phyloP scores from a whole-genome alignment of 176 grass and related monocot species.

The Oryza glaberrima region DNA sequence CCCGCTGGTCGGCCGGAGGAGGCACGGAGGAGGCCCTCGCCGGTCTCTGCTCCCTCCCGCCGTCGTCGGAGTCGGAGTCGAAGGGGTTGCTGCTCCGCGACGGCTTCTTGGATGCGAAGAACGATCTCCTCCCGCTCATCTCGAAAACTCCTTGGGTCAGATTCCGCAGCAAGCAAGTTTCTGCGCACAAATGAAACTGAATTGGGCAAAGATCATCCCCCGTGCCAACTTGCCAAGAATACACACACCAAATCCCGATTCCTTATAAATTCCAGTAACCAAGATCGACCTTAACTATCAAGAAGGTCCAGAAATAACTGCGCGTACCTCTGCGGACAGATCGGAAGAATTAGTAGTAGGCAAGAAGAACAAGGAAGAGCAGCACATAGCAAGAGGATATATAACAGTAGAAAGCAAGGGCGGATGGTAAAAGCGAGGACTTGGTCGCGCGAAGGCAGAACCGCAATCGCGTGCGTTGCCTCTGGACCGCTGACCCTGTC shows the following conservation, averaged over 20 bases:
- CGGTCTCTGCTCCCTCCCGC: constrained; percentile 10
- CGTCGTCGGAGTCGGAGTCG: constrained; percentile 59
- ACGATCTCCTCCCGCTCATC: constrained; percentile 43
- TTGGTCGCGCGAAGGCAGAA: not conserved
- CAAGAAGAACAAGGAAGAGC: not conserved
- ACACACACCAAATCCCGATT: not conserved
- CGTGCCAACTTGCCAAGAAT: not conserved
- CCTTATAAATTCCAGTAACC: too few species aligned
- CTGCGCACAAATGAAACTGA: not conserved
- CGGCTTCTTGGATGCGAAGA: constrained; percentile 39
- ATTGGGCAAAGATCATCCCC: not conserved
- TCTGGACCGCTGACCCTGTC: too few species aligned
- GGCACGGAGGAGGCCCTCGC: constrained; percentile 54
- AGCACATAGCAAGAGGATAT: not conserved
- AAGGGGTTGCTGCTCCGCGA: constrained; percentile 40
- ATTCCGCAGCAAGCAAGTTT: not conserved
- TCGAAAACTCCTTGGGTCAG: not conserved
- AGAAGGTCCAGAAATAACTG: not conserved
- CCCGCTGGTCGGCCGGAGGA: constrained; percentile 23
- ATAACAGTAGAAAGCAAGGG: not conserved
- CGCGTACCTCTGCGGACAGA: not conserved
- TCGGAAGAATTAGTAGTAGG: not conserved
- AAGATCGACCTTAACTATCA: not conserved
- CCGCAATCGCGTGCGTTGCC: not conserved
- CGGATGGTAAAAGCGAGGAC: not conserved